Percentiles rank a stretch among this genome's conserved stretches.
phyloP scores from a whole-genome alignment of 768 basidiomycete genomes.

The Chalciporus piperatus region DNA sequence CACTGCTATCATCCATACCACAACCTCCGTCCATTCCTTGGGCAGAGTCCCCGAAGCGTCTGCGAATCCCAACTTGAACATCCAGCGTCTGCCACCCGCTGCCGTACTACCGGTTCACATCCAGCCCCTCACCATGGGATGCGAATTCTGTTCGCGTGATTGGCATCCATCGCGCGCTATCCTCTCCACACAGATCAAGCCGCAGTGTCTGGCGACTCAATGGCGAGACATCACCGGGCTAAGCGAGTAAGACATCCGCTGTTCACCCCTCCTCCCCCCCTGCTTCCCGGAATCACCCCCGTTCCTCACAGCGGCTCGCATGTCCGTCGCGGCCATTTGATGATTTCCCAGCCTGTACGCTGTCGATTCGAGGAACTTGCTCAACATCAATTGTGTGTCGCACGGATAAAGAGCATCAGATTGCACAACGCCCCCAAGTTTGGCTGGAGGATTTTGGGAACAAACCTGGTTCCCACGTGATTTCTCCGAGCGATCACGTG shows the following conservation, averaged over 20 bases:
- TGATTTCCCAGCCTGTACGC: neutral
- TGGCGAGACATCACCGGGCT: constrained; percentile 1
- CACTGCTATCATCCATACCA: constrained; percentile 1
- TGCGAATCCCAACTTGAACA: neutral
- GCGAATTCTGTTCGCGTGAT: constrained; percentile 5
- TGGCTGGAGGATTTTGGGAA: neutral
- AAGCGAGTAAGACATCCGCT: neutral
- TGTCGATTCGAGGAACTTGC: neutral
- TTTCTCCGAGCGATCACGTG: constrained; percentile 21
- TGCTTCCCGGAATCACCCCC: constrained; percentile 4
- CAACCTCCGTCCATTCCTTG: constrained; percentile 6
- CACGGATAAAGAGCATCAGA: constrained; percentile 5
- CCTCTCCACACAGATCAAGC: neutral
- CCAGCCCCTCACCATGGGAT: constrained; percentile 9
- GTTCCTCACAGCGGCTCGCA: neutral
- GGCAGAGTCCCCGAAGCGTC: neutral
- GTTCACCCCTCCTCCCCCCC: constrained; percentile 3
- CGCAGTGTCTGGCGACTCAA: neutral
- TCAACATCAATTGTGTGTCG: constrained; percentile 1
- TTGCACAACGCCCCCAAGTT: constrained; percentile 3
- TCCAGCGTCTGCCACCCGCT: neutral
- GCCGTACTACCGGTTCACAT: neutral
- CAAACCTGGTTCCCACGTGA: constrained; percentile 23
- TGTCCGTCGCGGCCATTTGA: neutral
- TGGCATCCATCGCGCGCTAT: neutral